phyloP scores from a whole-genome alignment of 2,329 filamentous ascomycete species.

The Apiospora malaysiana region DNA sequence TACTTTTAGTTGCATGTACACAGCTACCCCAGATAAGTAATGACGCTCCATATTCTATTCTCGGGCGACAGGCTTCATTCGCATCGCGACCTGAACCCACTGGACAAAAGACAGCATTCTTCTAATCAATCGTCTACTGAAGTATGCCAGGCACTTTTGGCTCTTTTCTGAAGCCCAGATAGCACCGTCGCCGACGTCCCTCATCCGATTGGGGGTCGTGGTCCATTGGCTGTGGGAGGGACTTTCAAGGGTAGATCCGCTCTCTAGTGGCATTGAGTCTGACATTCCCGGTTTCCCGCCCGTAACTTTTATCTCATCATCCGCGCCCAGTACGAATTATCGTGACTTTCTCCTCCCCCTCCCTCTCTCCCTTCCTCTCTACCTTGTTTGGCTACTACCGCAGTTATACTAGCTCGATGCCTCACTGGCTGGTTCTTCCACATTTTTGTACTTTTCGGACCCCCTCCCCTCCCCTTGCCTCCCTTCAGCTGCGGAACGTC shows the following conservation, averaged over 20 bases:
- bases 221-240: not conserved
- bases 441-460: not conserved
- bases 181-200: not conserved
- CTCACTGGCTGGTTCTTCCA: not conserved
- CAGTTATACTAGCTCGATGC: not conserved
- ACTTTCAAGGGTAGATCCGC: constrained; percentile 9
- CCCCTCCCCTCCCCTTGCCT: not conserved
- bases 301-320: not conserved
- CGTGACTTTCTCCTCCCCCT: constrained; percentile 1
- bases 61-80: not conserved
- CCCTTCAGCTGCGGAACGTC: not conserved
- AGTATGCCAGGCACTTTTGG: not conserved
- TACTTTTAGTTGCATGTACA: not conserved
- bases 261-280: constrained; percentile 1
- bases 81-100: not conserved
- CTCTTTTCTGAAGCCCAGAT: not conserved
- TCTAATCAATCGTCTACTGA: too few species aligned
- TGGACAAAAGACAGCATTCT: not conserved
- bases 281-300: not conserved
- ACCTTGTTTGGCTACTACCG: not conserved
- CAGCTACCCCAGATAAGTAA: not conserved
- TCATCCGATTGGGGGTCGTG: constrained; percentile 2
- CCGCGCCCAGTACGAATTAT: not conserved
- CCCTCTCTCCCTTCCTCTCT: not conserved
- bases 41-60: not conserved